A percentile compares a stretch with the other conserved stretches of the same genome.
Conservation (phyloP, 495 filamentous ascomycete species). For the Penicillium manginii region DNA sequence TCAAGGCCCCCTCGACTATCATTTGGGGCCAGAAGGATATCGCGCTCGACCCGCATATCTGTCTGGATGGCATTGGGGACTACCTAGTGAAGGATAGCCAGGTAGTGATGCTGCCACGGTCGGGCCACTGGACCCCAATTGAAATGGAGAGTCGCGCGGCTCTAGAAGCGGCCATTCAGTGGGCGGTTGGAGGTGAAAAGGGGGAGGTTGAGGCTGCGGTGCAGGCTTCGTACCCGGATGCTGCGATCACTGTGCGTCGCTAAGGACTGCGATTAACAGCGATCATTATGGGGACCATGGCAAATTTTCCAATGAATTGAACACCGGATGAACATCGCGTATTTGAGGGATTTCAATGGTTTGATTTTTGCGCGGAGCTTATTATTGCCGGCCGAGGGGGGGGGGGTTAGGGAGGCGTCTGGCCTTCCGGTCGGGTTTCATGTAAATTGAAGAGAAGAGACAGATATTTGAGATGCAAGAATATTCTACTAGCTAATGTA, state of each 20-base stretch:
- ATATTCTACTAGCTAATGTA: too few species aligned
- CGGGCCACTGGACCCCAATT: conserved; percentile 48
- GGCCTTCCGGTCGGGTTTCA: neutral
- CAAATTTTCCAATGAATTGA: too few species aligned
- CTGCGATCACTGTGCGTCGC: conserved; percentile 36
- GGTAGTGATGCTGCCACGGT: conserved; percentile 41
- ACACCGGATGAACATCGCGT: too few species aligned
- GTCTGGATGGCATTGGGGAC: conserved; percentile 47
- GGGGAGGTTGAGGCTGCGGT: conserved; percentile 38
- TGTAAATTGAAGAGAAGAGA: neutral
- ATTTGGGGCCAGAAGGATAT: conserved; percentile 55
- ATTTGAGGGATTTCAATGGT: too few species aligned
- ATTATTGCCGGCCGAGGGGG: too few species aligned
- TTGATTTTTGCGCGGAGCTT: too few species aligned
- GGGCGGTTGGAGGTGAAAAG: conserved; percentile 42
- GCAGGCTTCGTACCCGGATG: conserved; percentile 34
- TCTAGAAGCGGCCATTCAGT: conserved; percentile 37
- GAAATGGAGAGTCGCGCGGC: conserved; percentile 43
- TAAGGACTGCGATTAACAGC: conserved; percentile 12
- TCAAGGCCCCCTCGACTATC: conserved; percentile 55
- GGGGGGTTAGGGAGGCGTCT: too few species aligned
- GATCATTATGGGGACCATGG: neutral
- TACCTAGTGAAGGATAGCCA: conserved; percentile 45
- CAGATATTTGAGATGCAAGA: neutral
- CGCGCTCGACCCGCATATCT: conserved; percentile 41